Percentiles rank a stretch among this genome's conserved stretches.
Evolutionary conservation across 495 filamentous ascomycete species (phyloP).

Genomic region (Aspergillus funiculosus): DNA sequence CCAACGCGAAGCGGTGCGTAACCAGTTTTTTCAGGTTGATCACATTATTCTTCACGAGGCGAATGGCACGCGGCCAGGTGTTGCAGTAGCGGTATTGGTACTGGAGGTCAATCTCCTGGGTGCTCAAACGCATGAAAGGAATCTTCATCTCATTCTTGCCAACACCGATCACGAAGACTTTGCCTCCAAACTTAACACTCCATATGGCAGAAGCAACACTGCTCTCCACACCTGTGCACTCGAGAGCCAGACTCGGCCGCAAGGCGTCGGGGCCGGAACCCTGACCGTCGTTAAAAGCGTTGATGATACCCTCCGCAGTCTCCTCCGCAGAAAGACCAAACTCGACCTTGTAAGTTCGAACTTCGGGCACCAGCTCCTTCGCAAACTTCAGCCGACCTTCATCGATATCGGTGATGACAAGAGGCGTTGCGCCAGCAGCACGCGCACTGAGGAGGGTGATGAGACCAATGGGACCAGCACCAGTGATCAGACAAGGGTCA

Average conservation of each 20-base stretch:
- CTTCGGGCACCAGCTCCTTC: slow-evolving; percentile 65
- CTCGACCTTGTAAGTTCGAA: slow-evolving; percentile 73
- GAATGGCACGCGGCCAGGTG: slow-evolving; percentile 90
- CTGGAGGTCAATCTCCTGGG: slow-evolving; percentile 85
- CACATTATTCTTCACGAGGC: slow-evolving; percentile 74
- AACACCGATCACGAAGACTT: slow-evolving; percentile 89
- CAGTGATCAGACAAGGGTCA: slow-evolving; percentile 79
- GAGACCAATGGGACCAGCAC: slow-evolving; percentile 85
- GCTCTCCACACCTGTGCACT: slow-evolving; percentile 92
- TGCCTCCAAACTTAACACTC: slow-evolving; percentile 84
- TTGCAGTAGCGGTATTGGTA: slow-evolving; percentile 96
- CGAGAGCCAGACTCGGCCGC: slow-evolving; percentile 70
- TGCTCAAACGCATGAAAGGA: slow-evolving; percentile 86
- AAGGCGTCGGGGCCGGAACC: slow-evolving; percentile 56
- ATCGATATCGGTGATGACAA: slow-evolving; percentile 91
- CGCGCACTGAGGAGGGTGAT: slow-evolving; percentile 74
- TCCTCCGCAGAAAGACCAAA: slow-evolving; percentile 60
- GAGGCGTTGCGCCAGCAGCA: slow-evolving; percentile 77
- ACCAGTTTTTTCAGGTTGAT: slow-evolving; percentile 75
- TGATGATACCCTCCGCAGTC: slow-evolving; percentile 58
- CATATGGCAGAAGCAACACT: slow-evolving; percentile 79
- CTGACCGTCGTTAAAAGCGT: slow-evolving; percentile 39
- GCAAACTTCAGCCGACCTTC: slow-evolving; percentile 77
- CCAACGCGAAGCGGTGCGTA: slow-evolving; percentile 78
- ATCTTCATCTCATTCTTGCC: slow-evolving; percentile 91